Conservation (phyloP, 192 early-diverging fungal genomes). For the Funneliformis mosseae region DNA sequence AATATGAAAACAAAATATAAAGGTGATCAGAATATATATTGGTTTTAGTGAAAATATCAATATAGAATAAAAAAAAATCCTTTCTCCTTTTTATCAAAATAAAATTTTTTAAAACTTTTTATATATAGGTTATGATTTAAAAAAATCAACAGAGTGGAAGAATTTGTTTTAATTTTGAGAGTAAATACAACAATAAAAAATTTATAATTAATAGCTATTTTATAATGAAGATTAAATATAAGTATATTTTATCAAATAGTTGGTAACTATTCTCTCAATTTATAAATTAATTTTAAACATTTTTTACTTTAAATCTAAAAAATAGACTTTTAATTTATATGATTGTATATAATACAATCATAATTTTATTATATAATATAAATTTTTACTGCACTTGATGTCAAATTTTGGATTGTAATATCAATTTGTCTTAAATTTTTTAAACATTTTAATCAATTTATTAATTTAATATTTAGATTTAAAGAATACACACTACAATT, state of each 20-base stretch:
- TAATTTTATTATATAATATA: constrained; percentile 89
- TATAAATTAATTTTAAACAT: background rate
- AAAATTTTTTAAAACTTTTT: too few relatives aligned
- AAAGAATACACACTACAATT: constrained; percentile 72
- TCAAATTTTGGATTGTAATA: constrained; percentile 91
- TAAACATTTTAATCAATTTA: constrained; percentile 34
- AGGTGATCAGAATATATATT: too few relatives aligned
- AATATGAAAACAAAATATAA: too few relatives aligned
- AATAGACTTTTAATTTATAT: background rate
- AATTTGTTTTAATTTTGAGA: too few relatives aligned
- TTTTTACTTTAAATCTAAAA: background rate
- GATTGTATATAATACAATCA: constrained; percentile 68
- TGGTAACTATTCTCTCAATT: constrained; percentile 74
- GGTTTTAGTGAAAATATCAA: too few relatives aligned
- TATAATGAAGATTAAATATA: too few relatives aligned
- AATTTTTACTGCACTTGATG: constrained; percentile 89
- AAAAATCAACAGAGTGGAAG: too few relatives aligned
- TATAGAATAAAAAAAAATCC: too few relatives aligned
- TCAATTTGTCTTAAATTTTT: constrained; percentile 70
- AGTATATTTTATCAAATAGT: constrained; percentile 2
- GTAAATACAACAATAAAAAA: too few relatives aligned
- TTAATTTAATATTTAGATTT: constrained; percentile 41
- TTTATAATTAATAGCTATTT: too few relatives aligned
- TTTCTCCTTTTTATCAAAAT: too few relatives aligned
- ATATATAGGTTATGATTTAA: too few relatives aligned